These are phyloP conservation scores for Nitzschia putrida DNA, from an alignment of 108 stramenopile species.

Conservation along the genomic window DNA sequence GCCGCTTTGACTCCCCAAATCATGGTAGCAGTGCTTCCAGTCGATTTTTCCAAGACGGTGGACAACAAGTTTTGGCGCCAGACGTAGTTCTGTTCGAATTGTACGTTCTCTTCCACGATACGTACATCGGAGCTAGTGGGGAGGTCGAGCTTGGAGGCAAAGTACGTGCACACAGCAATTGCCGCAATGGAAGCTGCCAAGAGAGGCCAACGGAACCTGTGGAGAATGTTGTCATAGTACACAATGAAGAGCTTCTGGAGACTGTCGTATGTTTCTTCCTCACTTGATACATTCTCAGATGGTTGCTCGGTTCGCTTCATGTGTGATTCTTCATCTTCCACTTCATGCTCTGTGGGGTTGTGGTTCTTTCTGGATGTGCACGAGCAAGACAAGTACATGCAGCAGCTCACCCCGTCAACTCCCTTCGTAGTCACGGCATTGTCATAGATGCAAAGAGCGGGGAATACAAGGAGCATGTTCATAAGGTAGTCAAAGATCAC, in stretches of 20 bases:
- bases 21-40: slow-evolving; percentile 34
- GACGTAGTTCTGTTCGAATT: slow-evolving; percentile 26
- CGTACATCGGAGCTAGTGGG: slow-evolving; percentile 44
- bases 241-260: slow-evolving; percentile 34
- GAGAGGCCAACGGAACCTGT: slow-evolving; percentile 37
- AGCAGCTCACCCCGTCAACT: not conserved
- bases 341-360: too few species aligned
- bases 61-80: slow-evolving; percentile 41
- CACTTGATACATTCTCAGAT: not conserved
- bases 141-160: slow-evolving; percentile 32
- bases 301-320: too few species aligned
- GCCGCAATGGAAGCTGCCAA: slow-evolving; percentile 23
- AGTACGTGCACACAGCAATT: slow-evolving; percentile 24
- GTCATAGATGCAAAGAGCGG: slow-evolving; percentile 58
- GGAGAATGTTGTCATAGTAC: slow-evolving; percentile 31
- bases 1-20: slow-evolving; percentile 43
- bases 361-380: not conserved
- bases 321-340: not conserved
- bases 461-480: slow-evolving; percentile 46
- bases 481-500: slow-evolving; percentile 51
- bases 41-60: slow-evolving; percentile 20
- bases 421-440: not conserved
- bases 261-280: slow-evolving; percentile 2
- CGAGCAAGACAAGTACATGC: not conserved
- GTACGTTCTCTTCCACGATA: slow-evolving; percentile 15